These are phyloP conservation scores for Parachaetomium inaequale DNA, from an alignment of 495 filamentous ascomycete species.

Conservation along the genomic window DNA sequence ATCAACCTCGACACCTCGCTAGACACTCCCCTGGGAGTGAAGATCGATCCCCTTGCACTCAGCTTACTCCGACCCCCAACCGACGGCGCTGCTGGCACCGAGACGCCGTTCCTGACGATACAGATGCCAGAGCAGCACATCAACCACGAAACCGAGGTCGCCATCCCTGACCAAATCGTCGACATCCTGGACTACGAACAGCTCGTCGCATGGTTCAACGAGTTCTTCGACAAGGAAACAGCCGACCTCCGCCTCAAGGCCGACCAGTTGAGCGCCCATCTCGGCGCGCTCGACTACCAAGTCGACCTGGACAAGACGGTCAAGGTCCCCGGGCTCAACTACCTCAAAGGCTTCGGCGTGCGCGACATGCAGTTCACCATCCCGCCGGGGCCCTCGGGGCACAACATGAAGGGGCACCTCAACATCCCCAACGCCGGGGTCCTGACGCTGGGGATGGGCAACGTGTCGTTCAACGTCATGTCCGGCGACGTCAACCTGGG, in stretches of 20 bases:
- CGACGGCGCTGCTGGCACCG: background rate
- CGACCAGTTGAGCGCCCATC: conserved; percentile 31
- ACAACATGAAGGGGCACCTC: conserved; percentile 35
- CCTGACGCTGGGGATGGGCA: conserved; percentile 47
- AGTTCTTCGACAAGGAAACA: conserved; percentile 37
- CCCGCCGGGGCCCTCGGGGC: conserved; percentile 39
- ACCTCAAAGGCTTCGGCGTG: conserved; percentile 44
- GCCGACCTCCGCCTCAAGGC: conserved; percentile 39
- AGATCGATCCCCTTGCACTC: conserved; percentile 13
- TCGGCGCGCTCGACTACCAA: conserved; percentile 37
- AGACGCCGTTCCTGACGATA: conserved; percentile 9
- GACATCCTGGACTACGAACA: conserved; percentile 39
- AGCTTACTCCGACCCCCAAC: background rate
- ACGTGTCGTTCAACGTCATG: conserved; percentile 44
- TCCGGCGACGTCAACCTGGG: conserved; percentile 40
- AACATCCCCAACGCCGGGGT: conserved; percentile 47
- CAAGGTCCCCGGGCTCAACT: conserved; percentile 38
- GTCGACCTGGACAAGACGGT: conserved; percentile 43
- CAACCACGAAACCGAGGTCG: conserved; percentile 32
- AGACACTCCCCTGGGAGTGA: conserved; percentile 11
- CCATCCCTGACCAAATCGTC: conserved; percentile 36
- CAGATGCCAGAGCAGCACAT: conserved; percentile 19
- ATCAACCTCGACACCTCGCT: conserved; percentile 10
- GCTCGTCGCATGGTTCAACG: conserved; percentile 36
- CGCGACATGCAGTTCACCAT: conserved; percentile 38